phyloP scores from a whole-genome alignment of 2,329 filamentous ascomycete genomes.

The Xylaria multiplex region DNA sequence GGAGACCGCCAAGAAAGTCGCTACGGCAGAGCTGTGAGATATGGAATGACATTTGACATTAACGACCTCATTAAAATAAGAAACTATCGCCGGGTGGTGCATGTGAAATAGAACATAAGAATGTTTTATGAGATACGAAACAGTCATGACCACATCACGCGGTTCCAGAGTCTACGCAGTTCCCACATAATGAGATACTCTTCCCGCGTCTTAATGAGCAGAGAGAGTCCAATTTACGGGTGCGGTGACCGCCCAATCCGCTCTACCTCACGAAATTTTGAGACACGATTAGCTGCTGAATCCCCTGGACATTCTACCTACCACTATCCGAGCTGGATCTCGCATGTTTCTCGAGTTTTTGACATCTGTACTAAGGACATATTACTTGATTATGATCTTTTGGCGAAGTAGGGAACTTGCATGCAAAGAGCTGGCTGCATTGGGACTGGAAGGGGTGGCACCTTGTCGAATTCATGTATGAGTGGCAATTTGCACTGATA shows the following conservation, averaged over 20 bases:
- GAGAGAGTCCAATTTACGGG: conserved; percentile 4
- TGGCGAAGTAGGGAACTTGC: conserved; percentile 27
- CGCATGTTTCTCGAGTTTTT: conserved; percentile 11
- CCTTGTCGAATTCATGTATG: conserved; percentile 36
- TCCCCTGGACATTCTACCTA: conserved; percentile 9
- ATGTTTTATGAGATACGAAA: conserved; percentile 27
- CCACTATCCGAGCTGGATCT: conserved; percentile 13
- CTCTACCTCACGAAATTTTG: not conserved
- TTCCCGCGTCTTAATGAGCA: not conserved
- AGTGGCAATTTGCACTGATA: conserved; percentile 37
- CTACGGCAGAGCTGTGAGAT: conserved; percentile 49
- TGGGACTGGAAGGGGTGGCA: conserved; percentile 32
- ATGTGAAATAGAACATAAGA: conserved; percentile 12
- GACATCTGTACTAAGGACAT: conserved; percentile 12
- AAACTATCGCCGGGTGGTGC: conserved; percentile 3
- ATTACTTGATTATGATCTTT: conserved; percentile 23
- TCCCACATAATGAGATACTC: conserved; percentile 13
- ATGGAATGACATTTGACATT: not conserved
- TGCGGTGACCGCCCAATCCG: not conserved
- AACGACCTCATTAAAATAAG: not conserved
- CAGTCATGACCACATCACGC: conserved; percentile 17
- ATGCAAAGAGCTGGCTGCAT: conserved; percentile 37
- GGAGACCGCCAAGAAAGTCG: conserved; percentile 70
- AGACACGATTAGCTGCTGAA: conserved; percentile 1
- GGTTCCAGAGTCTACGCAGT: conserved; percentile 5